Evolutionary conservation across 148 eudicot genomes (phyloP).

Genomic region (Rhododendron kiyosumense): DNA sequence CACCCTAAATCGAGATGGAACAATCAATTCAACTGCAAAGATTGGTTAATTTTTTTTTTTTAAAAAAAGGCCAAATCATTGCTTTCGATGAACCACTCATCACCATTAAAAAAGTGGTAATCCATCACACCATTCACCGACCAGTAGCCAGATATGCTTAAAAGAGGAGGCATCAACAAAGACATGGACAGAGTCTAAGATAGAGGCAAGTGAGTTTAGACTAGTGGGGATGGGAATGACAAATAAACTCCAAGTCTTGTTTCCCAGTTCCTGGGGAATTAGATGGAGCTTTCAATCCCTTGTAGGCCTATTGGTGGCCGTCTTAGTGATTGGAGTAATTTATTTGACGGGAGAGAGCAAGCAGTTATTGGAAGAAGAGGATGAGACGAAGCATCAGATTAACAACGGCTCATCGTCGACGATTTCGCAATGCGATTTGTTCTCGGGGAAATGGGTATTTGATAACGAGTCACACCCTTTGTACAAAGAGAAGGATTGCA

Average conservation of each 20-base stretch:
- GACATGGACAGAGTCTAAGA: not conserved
- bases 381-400: not conserved
- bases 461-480: conserved; percentile 22
- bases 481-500: conserved; percentile 22
- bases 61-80: not conserved
- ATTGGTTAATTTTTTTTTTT: no score
- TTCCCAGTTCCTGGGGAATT: not conserved
- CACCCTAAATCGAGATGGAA: not conserved
- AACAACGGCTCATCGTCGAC: not conserved
- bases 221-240: not conserved
- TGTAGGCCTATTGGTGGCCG: not conserved
- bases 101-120: not conserved
- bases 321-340: not conserved
- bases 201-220: not conserved
- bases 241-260: not conserved
- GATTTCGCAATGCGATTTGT: conserved; percentile 10
- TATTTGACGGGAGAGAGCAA: not conserved
- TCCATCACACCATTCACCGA: not conserved
- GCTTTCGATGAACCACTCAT: not conserved
- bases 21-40: not conserved
- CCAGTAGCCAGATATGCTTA: not conserved
- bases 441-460: conserved; percentile 24
- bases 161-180: not conserved
- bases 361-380: conserved; percentile 2
- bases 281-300: conserved; percentile 4